A percentile compares a stretch with the other conserved stretches of the same genome.
phyloP scores from a whole-genome alignment of 1,284 basidiomycete species.

The Fistulina hepatica region DNA sequence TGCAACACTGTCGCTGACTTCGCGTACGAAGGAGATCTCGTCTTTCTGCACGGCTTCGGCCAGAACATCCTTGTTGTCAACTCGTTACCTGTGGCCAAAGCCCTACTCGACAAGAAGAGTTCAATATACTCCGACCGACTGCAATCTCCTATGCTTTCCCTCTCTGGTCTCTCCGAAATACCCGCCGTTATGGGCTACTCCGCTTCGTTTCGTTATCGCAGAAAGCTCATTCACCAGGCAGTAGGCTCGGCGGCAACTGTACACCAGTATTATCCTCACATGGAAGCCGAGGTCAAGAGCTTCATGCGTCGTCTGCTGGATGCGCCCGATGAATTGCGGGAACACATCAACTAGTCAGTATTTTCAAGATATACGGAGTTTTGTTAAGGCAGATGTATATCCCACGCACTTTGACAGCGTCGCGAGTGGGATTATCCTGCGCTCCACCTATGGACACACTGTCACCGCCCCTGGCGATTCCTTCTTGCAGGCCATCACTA shows the following conservation, averaged over 20 bases:
- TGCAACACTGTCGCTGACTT: background rate
- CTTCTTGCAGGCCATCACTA: no score
- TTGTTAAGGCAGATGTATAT: no score
- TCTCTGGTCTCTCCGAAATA: no score
- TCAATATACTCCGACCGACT: slow-evolving; percentile 20
- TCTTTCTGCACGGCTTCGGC: slow-evolving; percentile 12
- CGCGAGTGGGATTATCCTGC: slow-evolving; percentile 20
- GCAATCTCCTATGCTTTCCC: no score
- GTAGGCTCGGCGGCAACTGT: no score
- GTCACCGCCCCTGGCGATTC: slow-evolving; percentile 18
- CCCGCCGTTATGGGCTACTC: no score
- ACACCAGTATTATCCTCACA: no score
- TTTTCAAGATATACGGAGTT: background rate
- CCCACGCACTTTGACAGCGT: no score
- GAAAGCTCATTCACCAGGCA: no score
- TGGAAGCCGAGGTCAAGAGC: no score
- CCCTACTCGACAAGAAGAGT: slow-evolving; percentile 20
- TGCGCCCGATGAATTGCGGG: slow-evolving; percentile 12
- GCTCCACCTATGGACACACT: slow-evolving; percentile 25
- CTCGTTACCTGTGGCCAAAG: slow-evolving; percentile 15
- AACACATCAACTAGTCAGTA: slow-evolving; percentile 16
- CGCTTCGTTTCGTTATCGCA: no score
- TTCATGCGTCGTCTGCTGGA: slow-evolving; percentile 21
- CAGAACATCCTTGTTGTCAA: slow-evolving; percentile 19
- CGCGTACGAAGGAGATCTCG: no score